Evolutionary conservation across 768 basidiomycete genomes (phyloP), one percentile per base, ranked within the genome.

Genomic region (Boletus rubropictus): DNA sequence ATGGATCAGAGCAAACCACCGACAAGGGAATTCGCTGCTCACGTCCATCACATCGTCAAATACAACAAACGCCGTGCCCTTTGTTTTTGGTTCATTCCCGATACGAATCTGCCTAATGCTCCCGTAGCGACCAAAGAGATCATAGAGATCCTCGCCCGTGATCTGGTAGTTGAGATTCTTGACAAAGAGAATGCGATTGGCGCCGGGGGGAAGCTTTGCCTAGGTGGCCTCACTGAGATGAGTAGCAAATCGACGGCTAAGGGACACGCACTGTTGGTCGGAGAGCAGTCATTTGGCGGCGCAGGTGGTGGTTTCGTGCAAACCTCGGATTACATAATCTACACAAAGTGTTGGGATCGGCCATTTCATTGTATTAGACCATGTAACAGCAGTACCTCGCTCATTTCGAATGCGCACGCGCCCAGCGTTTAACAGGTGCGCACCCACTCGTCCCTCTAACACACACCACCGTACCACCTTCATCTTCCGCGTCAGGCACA

Each of bases 1-100:
- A 44, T 45, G 48, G 50, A 42, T 51, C 55, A 62, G 34, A 56
- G 44, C 42, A 21, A 42, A 42, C 36, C 32, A 32, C 14, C 2
- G 12, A 20, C 14, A 4, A 10, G 28, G 24, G 49, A 25, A 39
- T 8, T 32, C 21, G 14, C 12, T 12, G 72, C 83, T 59, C 65
- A 92, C 91, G 59, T 94, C 92, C 89, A 92, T 92, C 53, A 94
- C 90, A 68, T 94, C 92, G 62, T 94, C 89, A 63, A 89, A 93
- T 12, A 95, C 94, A 3, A 98, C 89, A 62, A 95, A 99, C 1
- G 95, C 95, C 8, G 95, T 97, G 24, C 95, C 95, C 63, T 86
- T 89, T 18, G 91, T 86, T 72, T 96, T 97, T 48, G 81, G 74
- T 61, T 92, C 89, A 53, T 83, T 94, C 39, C 95, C 95, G 54